phyloP scores from a whole-genome alignment of 2,329 filamentous ascomycete species.

The Pseudopithomyces maydicus region DNA sequence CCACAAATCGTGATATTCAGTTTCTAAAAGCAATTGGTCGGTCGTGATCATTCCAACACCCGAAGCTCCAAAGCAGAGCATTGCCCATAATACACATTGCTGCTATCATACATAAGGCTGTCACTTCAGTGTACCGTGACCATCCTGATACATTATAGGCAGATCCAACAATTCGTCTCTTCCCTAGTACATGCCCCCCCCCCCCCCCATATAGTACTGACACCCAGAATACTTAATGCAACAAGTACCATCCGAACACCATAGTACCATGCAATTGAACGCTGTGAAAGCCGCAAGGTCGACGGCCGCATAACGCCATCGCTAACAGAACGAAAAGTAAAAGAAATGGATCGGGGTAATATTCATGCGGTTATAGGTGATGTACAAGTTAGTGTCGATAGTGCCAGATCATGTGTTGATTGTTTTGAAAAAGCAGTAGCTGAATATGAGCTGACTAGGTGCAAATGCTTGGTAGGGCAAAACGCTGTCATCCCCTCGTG shows the following conservation, averaged over 20 bases:
- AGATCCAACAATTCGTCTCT: background rate
- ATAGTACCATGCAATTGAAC: background rate
- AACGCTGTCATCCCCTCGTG: too few relatives aligned
- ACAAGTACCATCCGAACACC: constrained; percentile 1
- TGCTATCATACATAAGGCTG: background rate
- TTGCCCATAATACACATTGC: background rate
- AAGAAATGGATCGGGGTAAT: background rate
- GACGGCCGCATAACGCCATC: constrained; percentile 21
- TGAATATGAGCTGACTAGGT: too few relatives aligned
- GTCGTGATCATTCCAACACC: background rate
- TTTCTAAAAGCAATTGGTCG: background rate
- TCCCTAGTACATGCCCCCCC: background rate
- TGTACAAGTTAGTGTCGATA: background rate
- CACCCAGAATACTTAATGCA: background rate
- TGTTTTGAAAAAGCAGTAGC: too few relatives aligned
- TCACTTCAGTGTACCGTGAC: background rate
- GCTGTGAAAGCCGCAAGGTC: constrained; percentile 6
- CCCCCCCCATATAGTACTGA: background rate
- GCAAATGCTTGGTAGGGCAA: too few relatives aligned
- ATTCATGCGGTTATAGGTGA: background rate
- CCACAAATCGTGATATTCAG: background rate
- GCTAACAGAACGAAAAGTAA: constrained; percentile 15
- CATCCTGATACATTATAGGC: background rate
- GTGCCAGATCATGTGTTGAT: background rate
- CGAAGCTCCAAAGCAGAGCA: background rate